Percentiles rank a stretch among this genome's conserved stretches.
Evolutionary conservation across 139 green algal species (phyloP).

Genomic region (Yamagishiella unicocca): DNA sequence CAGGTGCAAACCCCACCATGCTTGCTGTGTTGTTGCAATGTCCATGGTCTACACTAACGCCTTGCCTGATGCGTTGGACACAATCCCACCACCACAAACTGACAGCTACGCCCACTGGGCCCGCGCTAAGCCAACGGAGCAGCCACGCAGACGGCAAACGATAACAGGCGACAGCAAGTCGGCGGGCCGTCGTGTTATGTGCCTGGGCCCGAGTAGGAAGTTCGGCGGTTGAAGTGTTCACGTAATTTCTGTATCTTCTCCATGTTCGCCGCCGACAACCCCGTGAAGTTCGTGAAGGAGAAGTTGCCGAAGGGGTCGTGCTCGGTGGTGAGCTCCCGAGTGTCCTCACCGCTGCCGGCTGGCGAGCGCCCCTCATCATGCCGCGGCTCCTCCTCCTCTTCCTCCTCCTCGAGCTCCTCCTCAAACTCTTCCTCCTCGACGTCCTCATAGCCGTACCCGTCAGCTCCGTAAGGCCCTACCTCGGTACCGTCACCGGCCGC

Average conservation of each 20-base stretch:
- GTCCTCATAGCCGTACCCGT: not conserved
- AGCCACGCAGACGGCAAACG: no score
- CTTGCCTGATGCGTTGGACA: no score
- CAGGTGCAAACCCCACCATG: not conserved
- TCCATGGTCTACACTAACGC: no score
- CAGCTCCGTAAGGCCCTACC: not conserved
- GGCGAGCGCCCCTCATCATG: not conserved
- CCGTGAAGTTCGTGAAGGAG: constrained; percentile 60
- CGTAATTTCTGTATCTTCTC: constrained; percentile 59
- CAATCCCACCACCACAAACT: no score
- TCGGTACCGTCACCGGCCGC: not conserved
- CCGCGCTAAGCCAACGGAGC: no score
- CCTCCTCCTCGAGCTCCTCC: constrained; percentile 8
- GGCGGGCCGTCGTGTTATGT: not conserved
- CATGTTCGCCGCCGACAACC: constrained; percentile 54
- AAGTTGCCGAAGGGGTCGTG: constrained; percentile 61
- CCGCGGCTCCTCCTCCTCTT: not conserved
- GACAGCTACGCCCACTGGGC: no score
- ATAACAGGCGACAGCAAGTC: not conserved
- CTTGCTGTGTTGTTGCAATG: no score
- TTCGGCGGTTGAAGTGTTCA: constrained; percentile 44
- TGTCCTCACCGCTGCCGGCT: constrained; percentile 4
- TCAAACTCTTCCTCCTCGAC: constrained; percentile 4
- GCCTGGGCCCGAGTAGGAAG: constrained; percentile 18
- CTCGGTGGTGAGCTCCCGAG: constrained; percentile 1